These are phyloP conservation scores for Amphibolis antarctica DNA, from an alignment of 106 monocot species.

Conservation along the genomic window DNA sequence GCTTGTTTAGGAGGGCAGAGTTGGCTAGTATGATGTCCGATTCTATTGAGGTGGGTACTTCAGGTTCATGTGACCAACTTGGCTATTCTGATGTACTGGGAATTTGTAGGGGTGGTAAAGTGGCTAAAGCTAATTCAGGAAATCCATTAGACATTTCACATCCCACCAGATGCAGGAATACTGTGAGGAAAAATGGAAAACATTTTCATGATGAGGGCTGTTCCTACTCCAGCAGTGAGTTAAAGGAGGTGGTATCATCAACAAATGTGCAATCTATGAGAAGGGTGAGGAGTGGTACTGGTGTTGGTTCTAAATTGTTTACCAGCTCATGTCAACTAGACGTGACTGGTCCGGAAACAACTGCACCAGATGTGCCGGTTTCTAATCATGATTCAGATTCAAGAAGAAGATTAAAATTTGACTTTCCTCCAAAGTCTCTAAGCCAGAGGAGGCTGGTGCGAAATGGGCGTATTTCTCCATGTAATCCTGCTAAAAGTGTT, in stretches of 20 bases:
- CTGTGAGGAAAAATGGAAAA: conserved; percentile 7
- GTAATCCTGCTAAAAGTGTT: conserved; percentile 22
- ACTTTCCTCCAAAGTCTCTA: conserved; percentile 15
- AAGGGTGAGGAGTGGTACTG: background rate
- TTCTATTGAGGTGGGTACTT: background rate
- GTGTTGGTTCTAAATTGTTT: background rate
- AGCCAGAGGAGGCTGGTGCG: conserved; percentile 37
- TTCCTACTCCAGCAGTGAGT: background rate
- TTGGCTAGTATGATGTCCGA: conserved; percentile 14
- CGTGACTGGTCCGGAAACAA: background rate
- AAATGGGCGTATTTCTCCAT: conserved; percentile 52
- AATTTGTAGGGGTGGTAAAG: conserved; percentile 3
- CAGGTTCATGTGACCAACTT: background rate
- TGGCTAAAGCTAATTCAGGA: conserved; percentile 3
- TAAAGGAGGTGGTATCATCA: background rate
- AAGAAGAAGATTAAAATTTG: background rate
- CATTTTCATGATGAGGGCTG: background rate
- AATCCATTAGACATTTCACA: conserved; percentile 4
- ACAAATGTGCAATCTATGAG: background rate
- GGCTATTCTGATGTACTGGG: background rate
- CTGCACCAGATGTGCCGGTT: background rate
- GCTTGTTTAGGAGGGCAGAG: conserved; percentile 24
- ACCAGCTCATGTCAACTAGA: background rate
- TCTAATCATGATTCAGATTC: background rate
- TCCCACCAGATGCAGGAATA: conserved; percentile 13